These are phyloP conservation scores for Rubus idaeus DNA, from an alignment of 306 rosid species.

Conservation along the genomic window DNA sequence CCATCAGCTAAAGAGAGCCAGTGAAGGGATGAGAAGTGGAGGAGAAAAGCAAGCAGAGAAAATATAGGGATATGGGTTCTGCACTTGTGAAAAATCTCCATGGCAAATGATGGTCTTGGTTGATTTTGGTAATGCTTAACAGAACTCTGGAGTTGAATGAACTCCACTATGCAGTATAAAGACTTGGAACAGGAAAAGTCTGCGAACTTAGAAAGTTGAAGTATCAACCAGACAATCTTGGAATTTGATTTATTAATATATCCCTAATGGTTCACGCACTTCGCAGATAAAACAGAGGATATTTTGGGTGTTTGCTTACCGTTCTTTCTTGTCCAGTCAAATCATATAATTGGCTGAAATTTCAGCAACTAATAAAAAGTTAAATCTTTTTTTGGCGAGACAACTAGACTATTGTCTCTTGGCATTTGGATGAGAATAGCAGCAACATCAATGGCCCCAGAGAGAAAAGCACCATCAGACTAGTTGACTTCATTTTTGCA, in stretches of 20 bases:
- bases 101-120: slow-evolving; percentile 11
- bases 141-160: neutral
- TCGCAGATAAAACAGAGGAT: neutral
- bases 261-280: neutral
- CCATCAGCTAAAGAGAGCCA: slow-evolving; percentile 21
- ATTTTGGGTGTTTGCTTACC: neutral
- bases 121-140: neutral
- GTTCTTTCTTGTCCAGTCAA: neutral
- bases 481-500: neutral
- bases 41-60: slow-evolving; percentile 6
- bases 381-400: neutral
- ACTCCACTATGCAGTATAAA: neutral
- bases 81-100: neutral
- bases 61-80: neutral
- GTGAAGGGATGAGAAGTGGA: slow-evolving; percentile 28
- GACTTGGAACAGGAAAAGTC: neutral
- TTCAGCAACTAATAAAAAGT: neutral
- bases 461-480: neutral
- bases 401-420: neutral
- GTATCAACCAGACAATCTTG: neutral
- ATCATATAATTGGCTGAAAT: neutral
- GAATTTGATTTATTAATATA: neutral
- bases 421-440: slow-evolving; percentile 1
- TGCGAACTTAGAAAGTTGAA: neutral
- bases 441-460: neutral